Base-by-base conservation (phyloP, 1,284 basidiomycete species). In the Ganoderma meredithae region DNA sequence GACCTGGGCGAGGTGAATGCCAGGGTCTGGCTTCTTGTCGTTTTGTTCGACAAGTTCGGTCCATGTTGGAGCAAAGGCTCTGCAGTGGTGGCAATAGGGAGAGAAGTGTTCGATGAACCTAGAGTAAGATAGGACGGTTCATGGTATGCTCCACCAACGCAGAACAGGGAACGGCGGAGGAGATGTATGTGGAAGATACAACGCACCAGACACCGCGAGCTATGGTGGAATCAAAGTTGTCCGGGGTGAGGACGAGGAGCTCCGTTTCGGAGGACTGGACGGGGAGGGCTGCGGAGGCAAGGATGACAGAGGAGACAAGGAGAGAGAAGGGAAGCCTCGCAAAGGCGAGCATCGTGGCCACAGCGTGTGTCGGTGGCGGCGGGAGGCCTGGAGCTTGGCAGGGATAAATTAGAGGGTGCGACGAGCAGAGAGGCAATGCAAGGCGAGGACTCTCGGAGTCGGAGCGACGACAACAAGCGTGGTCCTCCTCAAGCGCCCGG, bases 11-110 rank as follows among this genome's bases (percentile, higher is more conserved):
- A 96, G 85, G 65, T 88, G 86, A 13, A 97, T 88, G 10, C 84
- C 84, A 0, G 90, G 85, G 74, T 86, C 79, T 49, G 85, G 79
- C 47, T 86, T 82, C 55, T 80, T 78, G 68, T 88, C 83, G 66
- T 88, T 88, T 44, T 91, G 86, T 36, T 82, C 79, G 1, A 87
- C 87, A 3, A 98, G 83, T 61, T 90, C 81, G 44, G 88, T 83
- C 96, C 97, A 99, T 41, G 91, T 95, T 0, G 96, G 95, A 10
- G 90, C 88, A 73, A 96, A 95, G 0, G 80, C 74, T 52, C 84
- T 85, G 79, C 95, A 96, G 76, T 96, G 94, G n/a, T 78, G 77
- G 76, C 95, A 96, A 72, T 89, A 92, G 0, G 95, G 95, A 1
- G 91, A 93, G 79, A 87, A 94, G 78, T 90, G 88, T 73, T 94